Evolutionary conservation across 2,329 filamentous ascomycete species (phyloP), one percentile per base, ranked within the genome.

Genomic region (Ophiostoma sp.): DNA sequence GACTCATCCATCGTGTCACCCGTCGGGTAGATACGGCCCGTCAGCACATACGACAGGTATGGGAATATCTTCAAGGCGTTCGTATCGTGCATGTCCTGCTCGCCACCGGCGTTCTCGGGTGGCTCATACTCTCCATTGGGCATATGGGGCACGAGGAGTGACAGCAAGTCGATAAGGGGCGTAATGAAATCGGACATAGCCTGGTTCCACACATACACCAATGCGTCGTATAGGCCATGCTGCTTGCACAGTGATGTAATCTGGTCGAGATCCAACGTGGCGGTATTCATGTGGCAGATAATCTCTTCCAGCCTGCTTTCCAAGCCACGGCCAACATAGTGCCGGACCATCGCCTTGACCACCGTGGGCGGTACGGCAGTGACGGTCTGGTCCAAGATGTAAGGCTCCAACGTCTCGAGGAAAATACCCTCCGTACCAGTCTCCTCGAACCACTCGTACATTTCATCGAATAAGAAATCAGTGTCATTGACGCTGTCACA

Each of bases 171-270:
- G 73, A 92, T 89, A 68, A 98, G 82, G 1, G 95, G 94, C 1
- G 93, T 96, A 71, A 97, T 88, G 74, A 96, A 97, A 77, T 99
- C 96, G 71, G 83, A 82, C 41, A 99, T 81, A 2, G 92, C 93
- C 77, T 92, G 89, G 70, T 96, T 98, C 95, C 95, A 99, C 68
- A 99, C 91, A 76, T 98, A 97, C 60, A 96, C 93, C 68, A 97
- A 85, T 2, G 95, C 96, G 78, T 99, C 96, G 75, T 97, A 99
- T 4, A 99, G 84, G 72, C 90, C 87, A 76, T 98, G 89, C 75
- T 94, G 89, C 77, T 95, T 96, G 83, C 95, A 99, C 38, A 99
- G 82, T 12, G 85, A 85, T 0, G 94, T 97, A 69, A 96, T 87
- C 77, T 98, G 92, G 76, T 99, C 94, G 73, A 99, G 88, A 76